Evolutionary conservation across 2,329 filamentous ascomycete genomes (phyloP).

Genomic region (Phaeoacremonium minimum): DNA sequence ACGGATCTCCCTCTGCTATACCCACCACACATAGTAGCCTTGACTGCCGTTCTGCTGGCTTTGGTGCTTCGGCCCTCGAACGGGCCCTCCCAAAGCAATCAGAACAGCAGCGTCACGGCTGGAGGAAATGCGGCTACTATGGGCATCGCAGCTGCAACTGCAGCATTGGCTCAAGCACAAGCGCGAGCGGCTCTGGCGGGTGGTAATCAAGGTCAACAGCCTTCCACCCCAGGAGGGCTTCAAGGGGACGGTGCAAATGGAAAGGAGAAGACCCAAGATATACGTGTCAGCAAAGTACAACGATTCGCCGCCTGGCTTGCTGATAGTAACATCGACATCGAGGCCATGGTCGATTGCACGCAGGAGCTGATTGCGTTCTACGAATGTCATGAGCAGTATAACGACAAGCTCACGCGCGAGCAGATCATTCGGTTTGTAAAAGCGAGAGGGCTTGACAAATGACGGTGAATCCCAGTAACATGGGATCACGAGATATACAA

Average conservation of each 20-base stretch:
- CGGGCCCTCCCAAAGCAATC: slow-evolving; percentile 21
- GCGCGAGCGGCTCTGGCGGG: slow-evolving; percentile 12
- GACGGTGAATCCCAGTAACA: too few relatives aligned
- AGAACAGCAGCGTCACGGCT: slow-evolving; percentile 15
- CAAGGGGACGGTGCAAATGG: slow-evolving; percentile 13
- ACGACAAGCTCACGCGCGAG: slow-evolving; percentile 54
- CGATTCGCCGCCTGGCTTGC: slow-evolving; percentile 73
- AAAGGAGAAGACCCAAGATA: slow-evolving; percentile 47
- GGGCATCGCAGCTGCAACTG: slow-evolving; percentile 45
- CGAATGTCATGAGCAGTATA: slow-evolving; percentile 61
- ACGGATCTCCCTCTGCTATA: slow-evolving; percentile 86
- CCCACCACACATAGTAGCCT: slow-evolving; percentile 82
- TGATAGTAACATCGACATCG: slow-evolving; percentile 80
- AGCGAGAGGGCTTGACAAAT: slow-evolving; percentile 51
- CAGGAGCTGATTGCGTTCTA: slow-evolving; percentile 91
- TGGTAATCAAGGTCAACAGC: slow-evolving; percentile 2
- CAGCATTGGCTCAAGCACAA: slow-evolving; percentile 44
- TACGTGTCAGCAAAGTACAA: slow-evolving; percentile 61
- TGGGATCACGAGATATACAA: too few relatives aligned
- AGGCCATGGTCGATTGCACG: slow-evolving; percentile 80
- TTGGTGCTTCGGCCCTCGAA: slow-evolving; percentile 70
- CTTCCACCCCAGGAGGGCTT: slow-evolving; percentile 10
- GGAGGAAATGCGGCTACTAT: slow-evolving; percentile 9
- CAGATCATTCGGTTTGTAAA: slow-evolving; percentile 58
- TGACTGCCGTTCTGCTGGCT: slow-evolving; percentile 78